Conservation (phyloP, 2,329 filamentous ascomycete species). For the Xylariaceae sp. region DNA sequence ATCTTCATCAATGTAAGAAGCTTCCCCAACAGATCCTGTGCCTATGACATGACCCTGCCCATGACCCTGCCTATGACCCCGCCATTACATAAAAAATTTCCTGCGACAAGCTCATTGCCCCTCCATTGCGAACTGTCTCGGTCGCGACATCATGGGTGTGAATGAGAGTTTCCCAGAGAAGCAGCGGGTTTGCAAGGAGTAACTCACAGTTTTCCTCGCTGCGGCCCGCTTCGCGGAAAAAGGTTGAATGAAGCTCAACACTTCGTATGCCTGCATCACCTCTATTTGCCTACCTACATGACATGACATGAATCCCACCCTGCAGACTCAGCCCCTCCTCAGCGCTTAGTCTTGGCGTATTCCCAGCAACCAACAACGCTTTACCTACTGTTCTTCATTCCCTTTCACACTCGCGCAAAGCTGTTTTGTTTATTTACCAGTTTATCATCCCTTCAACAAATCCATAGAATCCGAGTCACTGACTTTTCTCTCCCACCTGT, state of each 20-base stretch:
- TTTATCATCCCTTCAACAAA: neutral
- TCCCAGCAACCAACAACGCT: neutral
- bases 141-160: neutral
- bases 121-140: neutral
- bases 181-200: neutral
- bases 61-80: conserved; percentile 13
- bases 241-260: conserved; percentile 8
- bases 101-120: too few species aligned
- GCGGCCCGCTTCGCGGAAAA: neutral
- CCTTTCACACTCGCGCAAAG: too few species aligned
- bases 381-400: neutral
- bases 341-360: conserved; percentile 3
- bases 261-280: neutral
- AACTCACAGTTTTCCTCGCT: neutral
- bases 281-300: neutral
- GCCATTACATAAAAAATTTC: conserved; percentile 1
- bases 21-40: conserved; percentile 19
- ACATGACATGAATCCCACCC: neutral
- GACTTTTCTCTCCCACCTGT: conserved; percentile 8
- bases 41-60: conserved; percentile 11
- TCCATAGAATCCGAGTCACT: conserved; percentile 1
- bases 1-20: conserved; percentile 15
- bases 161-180: neutral
- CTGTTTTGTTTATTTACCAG: too few species aligned
- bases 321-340: neutral